phyloP scores from a whole-genome alignment of 495 filamentous ascomycete species.

The Penicillium bovifimosum region DNA sequence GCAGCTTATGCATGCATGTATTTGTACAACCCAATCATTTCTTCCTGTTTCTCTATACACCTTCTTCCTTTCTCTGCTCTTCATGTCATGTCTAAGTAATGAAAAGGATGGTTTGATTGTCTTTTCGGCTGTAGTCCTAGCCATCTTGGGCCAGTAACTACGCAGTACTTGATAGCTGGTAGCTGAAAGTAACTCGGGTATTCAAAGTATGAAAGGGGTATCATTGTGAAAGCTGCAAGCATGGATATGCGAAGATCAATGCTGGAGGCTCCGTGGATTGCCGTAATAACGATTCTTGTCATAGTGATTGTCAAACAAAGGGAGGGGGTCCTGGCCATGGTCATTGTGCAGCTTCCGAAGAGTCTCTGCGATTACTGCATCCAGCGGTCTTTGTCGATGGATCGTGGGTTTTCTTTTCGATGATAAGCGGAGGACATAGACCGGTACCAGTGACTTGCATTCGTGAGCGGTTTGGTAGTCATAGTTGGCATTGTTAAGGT shows the following conservation, averaged over 20 bases:
- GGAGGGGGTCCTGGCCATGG: conserved; percentile 3
- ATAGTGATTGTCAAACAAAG: conserved; percentile 5
- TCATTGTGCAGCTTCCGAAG: conserved; percentile 1
- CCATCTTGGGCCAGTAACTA: neutral
- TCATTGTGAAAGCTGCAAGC: neutral
- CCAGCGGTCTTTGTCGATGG: neutral
- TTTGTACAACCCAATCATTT: conserved; percentile 37
- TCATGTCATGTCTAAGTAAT: conserved; percentile 31
- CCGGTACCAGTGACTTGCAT: neutral
- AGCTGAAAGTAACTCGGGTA: neutral
- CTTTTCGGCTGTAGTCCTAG: neutral
- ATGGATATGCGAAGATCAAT: neutral
- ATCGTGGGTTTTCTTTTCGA: conserved; percentile 3
- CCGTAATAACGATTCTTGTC: neutral
- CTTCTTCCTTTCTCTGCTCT: conserved; percentile 22
- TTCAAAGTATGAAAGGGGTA: neutral
- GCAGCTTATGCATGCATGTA: conserved; percentile 43
- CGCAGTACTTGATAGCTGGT: too few species aligned
- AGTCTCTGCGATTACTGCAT: conserved; percentile 2
- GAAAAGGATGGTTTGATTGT: conserved; percentile 19
- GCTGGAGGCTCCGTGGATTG: neutral
- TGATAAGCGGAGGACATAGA: conserved; percentile 5
- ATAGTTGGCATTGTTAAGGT: conserved; percentile 5
- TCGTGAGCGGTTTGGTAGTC: neutral
- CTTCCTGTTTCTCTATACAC: conserved; percentile 18